Evolutionary conservation across 148 eudicot genomes (phyloP).

Genomic region (Rhododendron mucronatum): DNA sequence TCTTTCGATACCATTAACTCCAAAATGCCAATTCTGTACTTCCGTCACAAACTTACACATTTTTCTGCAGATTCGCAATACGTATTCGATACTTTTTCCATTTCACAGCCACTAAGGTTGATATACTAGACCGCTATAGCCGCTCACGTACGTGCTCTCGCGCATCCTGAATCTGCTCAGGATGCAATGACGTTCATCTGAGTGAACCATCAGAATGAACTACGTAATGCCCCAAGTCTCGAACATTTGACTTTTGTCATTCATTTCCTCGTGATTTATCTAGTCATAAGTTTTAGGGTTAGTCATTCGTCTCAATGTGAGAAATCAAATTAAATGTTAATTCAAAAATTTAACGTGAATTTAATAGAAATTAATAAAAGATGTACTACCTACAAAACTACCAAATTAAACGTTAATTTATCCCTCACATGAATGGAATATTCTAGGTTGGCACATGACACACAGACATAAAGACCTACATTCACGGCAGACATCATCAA

Average conservation of each 20-base stretch:
- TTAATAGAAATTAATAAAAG: neutral
- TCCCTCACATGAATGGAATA: neutral
- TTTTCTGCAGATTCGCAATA: too few species aligned
- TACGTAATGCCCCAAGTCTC: neutral
- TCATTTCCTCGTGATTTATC: neutral
- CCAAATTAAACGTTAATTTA: neutral
- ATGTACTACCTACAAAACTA: neutral
- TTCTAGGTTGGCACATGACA: neutral
- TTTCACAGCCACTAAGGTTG: too few species aligned
- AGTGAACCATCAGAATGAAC: too few species aligned
- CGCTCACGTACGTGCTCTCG: too few species aligned
- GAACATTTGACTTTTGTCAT: neutral
- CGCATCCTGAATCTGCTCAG: too few species aligned
- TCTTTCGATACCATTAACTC: too few species aligned
- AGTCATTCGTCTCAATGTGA: neutral
- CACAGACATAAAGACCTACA: neutral
- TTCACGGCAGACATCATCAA: neutral
- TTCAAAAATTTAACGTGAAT: neutral
- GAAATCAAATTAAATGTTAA: neutral
- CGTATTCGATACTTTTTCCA: too few species aligned
- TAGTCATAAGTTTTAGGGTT: neutral
- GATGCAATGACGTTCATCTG: too few species aligned
- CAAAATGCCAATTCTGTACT: too few species aligned
- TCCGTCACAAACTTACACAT: too few species aligned
- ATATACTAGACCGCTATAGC: too few species aligned